phyloP scores from a whole-genome alignment of 2,329 filamentous ascomycete species.

The Xylaria sp. region DNA sequence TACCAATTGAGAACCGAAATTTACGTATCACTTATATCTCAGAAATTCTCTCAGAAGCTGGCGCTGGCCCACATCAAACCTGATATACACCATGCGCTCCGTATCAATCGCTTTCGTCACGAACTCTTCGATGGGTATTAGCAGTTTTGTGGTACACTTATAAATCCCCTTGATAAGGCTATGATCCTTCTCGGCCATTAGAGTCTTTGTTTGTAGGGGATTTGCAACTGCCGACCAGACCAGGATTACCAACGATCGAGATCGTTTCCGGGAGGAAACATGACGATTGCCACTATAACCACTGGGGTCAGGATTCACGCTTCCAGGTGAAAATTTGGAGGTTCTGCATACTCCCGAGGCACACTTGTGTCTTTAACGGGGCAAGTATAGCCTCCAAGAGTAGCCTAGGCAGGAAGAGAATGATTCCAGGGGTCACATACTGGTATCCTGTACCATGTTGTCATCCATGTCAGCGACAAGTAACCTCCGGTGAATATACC shows the following conservation, averaged over 20 bases:
- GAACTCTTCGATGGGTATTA: slow-evolving; percentile 20
- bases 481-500: background rate
- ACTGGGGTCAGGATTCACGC: too few relatives aligned
- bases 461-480: slow-evolving; percentile 16
- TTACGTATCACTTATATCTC: slow-evolving; percentile 6
- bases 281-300: slow-evolving; percentile 20
- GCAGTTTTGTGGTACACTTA: slow-evolving; percentile 4
- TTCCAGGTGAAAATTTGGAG: too few relatives aligned
- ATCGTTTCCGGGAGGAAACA: slow-evolving; percentile 4
- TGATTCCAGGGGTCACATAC: too few relatives aligned
- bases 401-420: too few relatives aligned
- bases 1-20: background rate
- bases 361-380: too few relatives aligned
- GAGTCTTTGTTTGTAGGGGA: background rate
- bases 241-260: background rate
- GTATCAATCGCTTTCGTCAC: slow-evolving; percentile 20
- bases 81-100: background rate
- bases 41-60: slow-evolving; percentile 2
- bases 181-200: background rate
- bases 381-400: too few relatives aligned
- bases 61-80: background rate
- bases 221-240: background rate
- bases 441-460: slow-evolving; percentile 21
- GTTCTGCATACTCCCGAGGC: too few relatives aligned
- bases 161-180: background rate